Base-by-base conservation (phyloP, 2,329 filamentous ascomycete species). In the Penicillium verrucosum region DNA sequence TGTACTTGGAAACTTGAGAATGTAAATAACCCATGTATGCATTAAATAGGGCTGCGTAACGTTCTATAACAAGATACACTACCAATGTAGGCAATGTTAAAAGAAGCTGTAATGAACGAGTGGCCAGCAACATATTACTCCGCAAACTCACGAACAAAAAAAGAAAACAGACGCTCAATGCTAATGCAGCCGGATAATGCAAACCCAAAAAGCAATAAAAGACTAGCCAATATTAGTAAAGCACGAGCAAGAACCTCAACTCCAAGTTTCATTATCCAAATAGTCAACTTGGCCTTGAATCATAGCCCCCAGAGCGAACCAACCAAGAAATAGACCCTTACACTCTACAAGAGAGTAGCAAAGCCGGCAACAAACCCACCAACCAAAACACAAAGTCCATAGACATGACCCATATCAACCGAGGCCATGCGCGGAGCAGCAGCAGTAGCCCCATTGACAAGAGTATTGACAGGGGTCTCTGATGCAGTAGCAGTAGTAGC, bases 361-460 rank as follows among this genome's bases (percentile, higher is more conserved):
- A 87, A 85, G 16, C 84, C 85, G 41, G 81, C 80, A 60, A 85
- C 78, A 53, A 87, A 74, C 32, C 80, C 80, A 50, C 78, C 79
- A 41, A 82, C 74, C 7, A 88, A 69, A 12, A 82, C 72, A 47
- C 79, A 77, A 16, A 85, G 70, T 36, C 84, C 82, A 65, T 85
- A 86, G 29, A 81, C 77, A 54, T 81, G 79, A 18, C 82, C 81
- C 27, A 84, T 72, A 54, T 83, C 76, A 67, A 85, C 64, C 58
- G 80, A 16, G 1, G 47, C 25, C 11, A 45, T 23, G 74, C 55
- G 77, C 64, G 25, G 74, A 67, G 36, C 66, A 60, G 36, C 56
- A 21, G 56, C 56, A 12, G 69, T 64, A 50, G 70, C 71, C 11
- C 56, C 68, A 16, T 74, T 72, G 34, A 72, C 71, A 44, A 69